Percentiles rank a stretch among this genome's conserved stretches.
These are phyloP conservation scores for Phytophthora fragariaefolia DNA, from an alignment of 352 stramenopile species.

Conservation along the genomic window DNA sequence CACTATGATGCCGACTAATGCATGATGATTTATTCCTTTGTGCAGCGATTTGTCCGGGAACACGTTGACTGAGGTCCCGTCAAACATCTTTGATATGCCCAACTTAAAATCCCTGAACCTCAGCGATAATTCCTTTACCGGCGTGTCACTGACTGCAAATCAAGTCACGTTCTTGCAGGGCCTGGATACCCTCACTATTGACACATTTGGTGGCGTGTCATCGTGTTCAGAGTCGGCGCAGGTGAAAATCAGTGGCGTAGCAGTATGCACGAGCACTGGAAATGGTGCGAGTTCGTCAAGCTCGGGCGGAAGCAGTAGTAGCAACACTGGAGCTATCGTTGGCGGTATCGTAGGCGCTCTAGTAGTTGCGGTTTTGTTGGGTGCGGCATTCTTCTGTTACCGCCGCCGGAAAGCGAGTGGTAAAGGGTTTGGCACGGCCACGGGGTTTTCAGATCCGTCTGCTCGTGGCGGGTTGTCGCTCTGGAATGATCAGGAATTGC, in stretches of 20 bases:
- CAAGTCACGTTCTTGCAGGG: slow-evolving; percentile 56
- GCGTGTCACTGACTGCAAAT: slow-evolving; percentile 41
- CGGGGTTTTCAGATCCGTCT: slow-evolving; percentile 18
- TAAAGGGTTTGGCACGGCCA: slow-evolving; percentile 31
- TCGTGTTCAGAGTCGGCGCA: slow-evolving; percentile 34
- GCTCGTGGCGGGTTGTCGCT: slow-evolving; percentile 28
- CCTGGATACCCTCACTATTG: slow-evolving; percentile 48
- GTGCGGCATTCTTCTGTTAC: slow-evolving; percentile 36
- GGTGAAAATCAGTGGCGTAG: slow-evolving; percentile 33
- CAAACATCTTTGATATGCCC: slow-evolving; percentile 53
- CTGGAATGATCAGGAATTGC: slow-evolving; percentile 56
- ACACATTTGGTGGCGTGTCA: slow-evolving; percentile 39
- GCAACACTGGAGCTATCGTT: slow-evolving; percentile 47
- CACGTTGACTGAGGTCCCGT: slow-evolving; percentile 49
- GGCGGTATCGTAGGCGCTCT: slow-evolving; percentile 53
- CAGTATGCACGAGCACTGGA: slow-evolving; percentile 45
- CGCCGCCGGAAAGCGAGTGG: slow-evolving; percentile 27
- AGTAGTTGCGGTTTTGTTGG: slow-evolving; percentile 37
- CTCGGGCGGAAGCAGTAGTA: slow-evolving; percentile 14
- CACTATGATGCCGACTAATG: no score
- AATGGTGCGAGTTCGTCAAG: slow-evolving; percentile 6
- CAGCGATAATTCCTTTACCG: slow-evolving; percentile 53
- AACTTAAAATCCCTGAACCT: slow-evolving; percentile 54
- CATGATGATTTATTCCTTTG: not conserved
- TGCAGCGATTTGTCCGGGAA: slow-evolving; percentile 63